phyloP scores from a whole-genome alignment of 2,329 filamentous ascomycete genomes.

The Ophiostoma sp. region DNA sequence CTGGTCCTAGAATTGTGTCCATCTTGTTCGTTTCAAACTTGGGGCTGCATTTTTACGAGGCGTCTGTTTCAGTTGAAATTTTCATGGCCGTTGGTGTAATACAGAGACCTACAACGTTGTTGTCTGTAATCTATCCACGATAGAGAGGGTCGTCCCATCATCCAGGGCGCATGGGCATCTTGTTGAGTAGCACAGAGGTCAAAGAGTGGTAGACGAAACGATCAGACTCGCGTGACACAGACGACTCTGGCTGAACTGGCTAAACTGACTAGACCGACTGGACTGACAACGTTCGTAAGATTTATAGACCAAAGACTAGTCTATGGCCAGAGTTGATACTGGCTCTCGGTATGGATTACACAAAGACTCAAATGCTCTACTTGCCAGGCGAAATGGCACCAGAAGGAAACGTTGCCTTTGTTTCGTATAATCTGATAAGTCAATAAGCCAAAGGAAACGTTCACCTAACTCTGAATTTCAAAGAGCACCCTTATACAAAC shows the following conservation, averaged over 20 bases:
- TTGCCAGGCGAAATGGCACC: slow-evolving; percentile 10
- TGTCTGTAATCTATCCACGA: not conserved
- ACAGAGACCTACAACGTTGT: not conserved
- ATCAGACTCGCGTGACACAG: not conserved
- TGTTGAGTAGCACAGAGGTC: slow-evolving; percentile 15
- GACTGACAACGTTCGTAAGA: not conserved
- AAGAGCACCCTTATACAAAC: no score
- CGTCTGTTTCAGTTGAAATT: slow-evolving; percentile 19
- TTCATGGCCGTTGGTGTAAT: slow-evolving; percentile 15
- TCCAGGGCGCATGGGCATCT: slow-evolving; percentile 6
- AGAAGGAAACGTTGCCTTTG: slow-evolving; percentile 18
- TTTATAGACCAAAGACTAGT: not conserved
- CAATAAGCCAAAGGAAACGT: not conserved
- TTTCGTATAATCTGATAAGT: not conserved
- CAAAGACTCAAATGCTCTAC: slow-evolving; percentile 7
- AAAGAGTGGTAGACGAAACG: slow-evolving; percentile 10
- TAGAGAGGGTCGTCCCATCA: not conserved
- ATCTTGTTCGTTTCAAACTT: not conserved
- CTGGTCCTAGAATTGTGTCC: no score
- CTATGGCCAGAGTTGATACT: not conserved
- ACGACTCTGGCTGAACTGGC: not conserved
- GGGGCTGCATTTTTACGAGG: slow-evolving; percentile 3
- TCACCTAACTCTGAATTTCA: not conserved
- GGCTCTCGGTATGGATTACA: not conserved
- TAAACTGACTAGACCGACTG: not conserved